Conservation (phyloP, 495 filamentous ascomycete genomes). For the Penicillium salamii region DNA sequence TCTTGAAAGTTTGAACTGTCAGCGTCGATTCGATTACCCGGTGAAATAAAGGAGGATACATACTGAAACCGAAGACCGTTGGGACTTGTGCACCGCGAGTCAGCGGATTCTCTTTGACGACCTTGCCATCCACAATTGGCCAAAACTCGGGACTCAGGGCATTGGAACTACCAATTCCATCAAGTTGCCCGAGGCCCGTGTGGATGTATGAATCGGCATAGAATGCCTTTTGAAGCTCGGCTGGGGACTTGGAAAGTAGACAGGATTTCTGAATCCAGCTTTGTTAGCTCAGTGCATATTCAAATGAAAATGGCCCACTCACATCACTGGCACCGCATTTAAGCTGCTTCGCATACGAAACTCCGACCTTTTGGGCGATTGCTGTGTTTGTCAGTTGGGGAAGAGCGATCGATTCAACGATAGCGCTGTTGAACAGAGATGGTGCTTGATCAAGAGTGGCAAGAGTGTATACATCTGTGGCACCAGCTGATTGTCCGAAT, state of each 20-base stretch:
- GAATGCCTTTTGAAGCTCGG: conserved; percentile 15
- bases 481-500: conserved; percentile 43
- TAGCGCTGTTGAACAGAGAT: conserved; percentile 29
- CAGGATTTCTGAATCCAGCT: conserved; percentile 19
- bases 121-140: conserved; percentile 30
- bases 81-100: conserved; percentile 32
- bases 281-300: neutral
- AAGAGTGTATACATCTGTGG: conserved; percentile 27
- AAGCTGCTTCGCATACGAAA: conserved; percentile 24
- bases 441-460: conserved; percentile 33
- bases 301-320: conserved; percentile 1
- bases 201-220: conserved; percentile 6
- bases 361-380: conserved; percentile 10
- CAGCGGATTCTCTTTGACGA: conserved; percentile 32
- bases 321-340: conserved; percentile 24
- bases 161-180: conserved; percentile 4
- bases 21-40: neutral
- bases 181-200: conserved; percentile 6
- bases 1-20: conserved; percentile 2
- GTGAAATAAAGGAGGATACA: neutral
- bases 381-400: conserved; percentile 14
- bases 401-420: conserved; percentile 34
- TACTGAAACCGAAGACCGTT: conserved; percentile 21
- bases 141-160: conserved; percentile 19
- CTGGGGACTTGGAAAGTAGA: conserved; percentile 10